phyloP scores from a whole-genome alignment of 352 stramenopile genomes.

The Phytophthora pisi region DNA sequence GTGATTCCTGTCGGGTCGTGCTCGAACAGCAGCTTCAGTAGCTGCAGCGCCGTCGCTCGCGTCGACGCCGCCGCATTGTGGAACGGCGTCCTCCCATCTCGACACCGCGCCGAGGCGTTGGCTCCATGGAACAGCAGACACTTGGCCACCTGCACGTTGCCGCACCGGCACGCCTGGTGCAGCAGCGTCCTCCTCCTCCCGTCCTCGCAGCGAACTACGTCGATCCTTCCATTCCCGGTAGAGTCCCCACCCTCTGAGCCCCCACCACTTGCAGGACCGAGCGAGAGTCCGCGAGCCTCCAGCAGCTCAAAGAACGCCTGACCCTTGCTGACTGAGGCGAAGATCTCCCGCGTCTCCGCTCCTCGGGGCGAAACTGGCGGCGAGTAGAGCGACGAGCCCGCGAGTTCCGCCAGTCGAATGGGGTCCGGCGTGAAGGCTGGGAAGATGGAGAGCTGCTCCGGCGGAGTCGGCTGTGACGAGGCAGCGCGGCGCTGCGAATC shows the following conservation, averaged over 20 bases:
- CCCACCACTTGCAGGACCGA: slow-evolving; percentile 7
- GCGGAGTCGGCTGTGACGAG: slow-evolving; percentile 14
- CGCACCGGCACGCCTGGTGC: slow-evolving; percentile 63
- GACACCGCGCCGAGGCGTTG: slow-evolving; percentile 43
- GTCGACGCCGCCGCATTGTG: slow-evolving; percentile 54
- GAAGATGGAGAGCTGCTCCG: slow-evolving; percentile 29
- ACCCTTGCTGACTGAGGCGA: slow-evolving; percentile 26
- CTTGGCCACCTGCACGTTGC: slow-evolving; percentile 58
- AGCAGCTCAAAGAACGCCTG: slow-evolving; percentile 39
- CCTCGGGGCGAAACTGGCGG: slow-evolving; percentile 20
- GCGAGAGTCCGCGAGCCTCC: slow-evolving; percentile 21
- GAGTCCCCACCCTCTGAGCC: background rate
- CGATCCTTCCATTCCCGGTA: slow-evolving; percentile 11
- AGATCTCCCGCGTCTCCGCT: slow-evolving; percentile 27
- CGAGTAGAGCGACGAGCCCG: slow-evolving; percentile 18
- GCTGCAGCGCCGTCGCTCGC: slow-evolving; percentile 30
- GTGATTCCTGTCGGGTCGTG: slow-evolving; percentile 51
- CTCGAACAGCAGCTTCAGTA: slow-evolving; percentile 60
- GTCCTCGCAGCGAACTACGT: slow-evolving; percentile 56
- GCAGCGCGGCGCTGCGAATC: background rate
- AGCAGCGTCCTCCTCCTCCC: slow-evolving; percentile 63
- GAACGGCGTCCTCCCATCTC: slow-evolving; percentile 59
- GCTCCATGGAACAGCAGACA: slow-evolving; percentile 64
- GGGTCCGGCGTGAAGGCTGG: slow-evolving; percentile 30
- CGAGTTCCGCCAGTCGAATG: slow-evolving; percentile 22